Percentiles rank a stretch among this genome's conserved stretches.
phyloP scores from a whole-genome alignment of 805 yeast genomes.

The Grigorovia yakushimaensis region DNA sequence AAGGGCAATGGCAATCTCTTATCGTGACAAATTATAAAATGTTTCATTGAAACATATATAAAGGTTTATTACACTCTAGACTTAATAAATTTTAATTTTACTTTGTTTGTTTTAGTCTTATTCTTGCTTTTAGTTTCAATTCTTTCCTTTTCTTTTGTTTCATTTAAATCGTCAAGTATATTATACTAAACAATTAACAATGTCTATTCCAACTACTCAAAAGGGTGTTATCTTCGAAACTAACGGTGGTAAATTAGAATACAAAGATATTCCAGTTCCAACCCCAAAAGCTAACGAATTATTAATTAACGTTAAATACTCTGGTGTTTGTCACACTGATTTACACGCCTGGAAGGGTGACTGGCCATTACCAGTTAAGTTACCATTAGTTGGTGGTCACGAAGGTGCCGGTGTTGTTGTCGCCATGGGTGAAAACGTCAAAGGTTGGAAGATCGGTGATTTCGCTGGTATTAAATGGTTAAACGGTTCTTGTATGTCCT shows the following conservation, averaged over 20 bases:
- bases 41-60: too few relatives aligned
- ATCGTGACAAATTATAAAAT: neutral
- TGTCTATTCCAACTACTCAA: conserved; percentile 40
- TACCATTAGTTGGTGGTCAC: conserved; percentile 64
- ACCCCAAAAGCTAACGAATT: conserved; percentile 54
- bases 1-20: neutral
- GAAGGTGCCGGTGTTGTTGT: conserved; percentile 69
- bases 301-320: conserved; percentile 56
- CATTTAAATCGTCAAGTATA: neutral
- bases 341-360: conserved; percentile 69
- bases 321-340: conserved; percentile 70
- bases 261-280: conserved; percentile 49
- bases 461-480: conserved; percentile 62
- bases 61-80: neutral
- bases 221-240: conserved; percentile 40
- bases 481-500: conserved; percentile 54
- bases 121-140: too few relatives aligned
- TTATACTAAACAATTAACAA: conserved; percentile 6
- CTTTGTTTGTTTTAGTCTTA: neutral
- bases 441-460: conserved; percentile 54
- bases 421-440: conserved; percentile 49
- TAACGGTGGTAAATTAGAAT: conserved; percentile 36
- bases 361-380: conserved; percentile 51
- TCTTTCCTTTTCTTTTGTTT: neutral
- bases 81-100: too few relatives aligned